These are phyloP conservation scores for Rhodotorula sp. DNA, from an alignment of 1,284 basidiomycete genomes.

Conservation along the genomic window DNA sequence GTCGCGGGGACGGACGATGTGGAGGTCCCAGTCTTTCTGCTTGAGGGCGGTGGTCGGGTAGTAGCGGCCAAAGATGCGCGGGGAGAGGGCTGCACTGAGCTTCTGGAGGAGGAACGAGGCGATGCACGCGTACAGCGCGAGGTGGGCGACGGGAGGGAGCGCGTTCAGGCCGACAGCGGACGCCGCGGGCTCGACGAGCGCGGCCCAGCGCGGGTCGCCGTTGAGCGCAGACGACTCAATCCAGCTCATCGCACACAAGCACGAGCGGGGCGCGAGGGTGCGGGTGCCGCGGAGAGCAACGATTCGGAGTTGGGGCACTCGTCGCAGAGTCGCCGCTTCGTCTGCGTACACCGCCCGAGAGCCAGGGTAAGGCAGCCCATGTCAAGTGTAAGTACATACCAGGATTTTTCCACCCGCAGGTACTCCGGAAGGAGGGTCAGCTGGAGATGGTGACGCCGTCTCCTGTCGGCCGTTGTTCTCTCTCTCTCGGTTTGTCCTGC, in stretches of 20 bases:
- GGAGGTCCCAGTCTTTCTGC: constrained; percentile 51
- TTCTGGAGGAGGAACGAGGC: constrained; percentile 49
- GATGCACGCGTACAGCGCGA: constrained; percentile 46
- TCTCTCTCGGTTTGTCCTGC: too few species aligned
- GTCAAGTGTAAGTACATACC: too few species aligned
- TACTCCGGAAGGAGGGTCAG: too few species aligned
- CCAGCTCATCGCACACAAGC: constrained; percentile 17
- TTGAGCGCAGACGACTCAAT: constrained; percentile 22
- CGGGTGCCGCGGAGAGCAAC: not conserved
- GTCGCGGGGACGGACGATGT: constrained; percentile 46
- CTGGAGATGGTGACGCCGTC: not conserved
- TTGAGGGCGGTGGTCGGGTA: constrained; percentile 48
- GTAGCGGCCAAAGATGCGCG: constrained; percentile 46
- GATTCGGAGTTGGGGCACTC: too few species aligned
- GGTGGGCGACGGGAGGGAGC: constrained; percentile 46
- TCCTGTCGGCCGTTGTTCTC: not conserved
- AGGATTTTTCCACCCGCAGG: too few species aligned
- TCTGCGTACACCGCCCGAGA: too few species aligned
- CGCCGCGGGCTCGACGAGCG: constrained; percentile 35
- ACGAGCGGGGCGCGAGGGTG: not conserved
- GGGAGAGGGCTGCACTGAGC: constrained; percentile 46
- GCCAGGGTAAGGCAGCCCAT: too few species aligned
- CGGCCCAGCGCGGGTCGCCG: constrained; percentile 8
- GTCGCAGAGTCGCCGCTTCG: too few species aligned
- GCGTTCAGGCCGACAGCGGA: constrained; percentile 44